Conservation (phyloP, 2,329 filamentous ascomycete genomes). For the Eurotiales sp. region DNA sequence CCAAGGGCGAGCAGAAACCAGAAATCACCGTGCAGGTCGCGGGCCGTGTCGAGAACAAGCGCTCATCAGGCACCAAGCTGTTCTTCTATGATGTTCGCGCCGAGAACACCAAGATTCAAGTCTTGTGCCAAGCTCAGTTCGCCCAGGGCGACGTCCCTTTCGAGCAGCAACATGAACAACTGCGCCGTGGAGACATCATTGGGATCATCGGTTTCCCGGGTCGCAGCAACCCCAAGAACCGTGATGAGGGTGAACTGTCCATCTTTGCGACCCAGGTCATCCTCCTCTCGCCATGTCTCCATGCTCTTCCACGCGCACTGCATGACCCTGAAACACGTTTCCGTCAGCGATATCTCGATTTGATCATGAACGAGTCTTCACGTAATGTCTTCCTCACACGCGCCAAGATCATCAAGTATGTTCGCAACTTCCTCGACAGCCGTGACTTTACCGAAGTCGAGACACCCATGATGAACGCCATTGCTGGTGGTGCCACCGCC, state of each 20-base stretch:
- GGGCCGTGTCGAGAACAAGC: constrained; percentile 85
- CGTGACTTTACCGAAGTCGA: constrained; percentile 90
- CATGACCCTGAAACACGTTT: constrained; percentile 92
- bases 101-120: constrained; percentile 75
- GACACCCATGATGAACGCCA: constrained; percentile 95
- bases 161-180: constrained; percentile 80
- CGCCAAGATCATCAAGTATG: constrained; percentile 81
- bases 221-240: constrained; percentile 82
- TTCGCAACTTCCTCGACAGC: constrained; percentile 83
- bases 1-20: constrained; percentile 79
- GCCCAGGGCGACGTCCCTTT: constrained; percentile 67
- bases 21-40: constrained; percentile 73
- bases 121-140: constrained; percentile 86
- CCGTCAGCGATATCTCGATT: constrained; percentile 88
- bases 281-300: constrained; percentile 84
- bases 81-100: constrained; percentile 85
- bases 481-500: constrained; percentile 91
- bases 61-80: constrained; percentile 75
- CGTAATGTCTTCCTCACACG: constrained; percentile 80
- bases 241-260: constrained; percentile 84
- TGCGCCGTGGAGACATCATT: constrained; percentile 89
- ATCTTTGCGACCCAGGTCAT: constrained; percentile 86
- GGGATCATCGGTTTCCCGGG: constrained; percentile 82
- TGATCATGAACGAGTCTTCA: constrained; percentile 92
- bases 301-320: constrained; percentile 88